Percentiles rank a stretch among this genome's conserved stretches.
Conservation (phyloP, 139 green algal species). For the Edaphochlamys debaryana region DNA sequence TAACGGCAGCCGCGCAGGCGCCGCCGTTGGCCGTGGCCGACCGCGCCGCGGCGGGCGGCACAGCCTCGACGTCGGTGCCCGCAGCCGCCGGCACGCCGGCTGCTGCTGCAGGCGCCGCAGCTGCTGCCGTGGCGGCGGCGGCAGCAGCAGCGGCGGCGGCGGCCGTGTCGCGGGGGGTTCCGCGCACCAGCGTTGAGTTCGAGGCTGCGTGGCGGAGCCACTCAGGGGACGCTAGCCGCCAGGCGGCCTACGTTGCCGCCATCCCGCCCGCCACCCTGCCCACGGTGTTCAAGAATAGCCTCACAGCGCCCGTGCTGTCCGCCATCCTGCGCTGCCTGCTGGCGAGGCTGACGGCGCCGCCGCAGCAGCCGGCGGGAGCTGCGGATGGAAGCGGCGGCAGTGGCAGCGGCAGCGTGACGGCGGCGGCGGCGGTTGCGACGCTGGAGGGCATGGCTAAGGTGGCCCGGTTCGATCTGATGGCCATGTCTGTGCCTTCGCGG, state of each 20-base stretch:
- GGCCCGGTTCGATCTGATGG: conserved; percentile 58
- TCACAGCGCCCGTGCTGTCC: conserved; percentile 66
- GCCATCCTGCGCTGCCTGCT: conserved; percentile 38
- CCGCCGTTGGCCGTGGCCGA: no score
- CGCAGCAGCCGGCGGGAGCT: not conserved
- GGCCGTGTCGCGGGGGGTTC: not conserved
- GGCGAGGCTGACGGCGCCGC: not conserved
- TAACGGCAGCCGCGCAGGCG: not conserved
- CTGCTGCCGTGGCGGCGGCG: not conserved
- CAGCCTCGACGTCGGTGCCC: not conserved
- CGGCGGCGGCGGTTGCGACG: conserved; percentile 30
- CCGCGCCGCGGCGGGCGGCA: not conserved
- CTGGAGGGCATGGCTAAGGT: conserved; percentile 46
- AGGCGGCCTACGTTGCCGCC: conserved; percentile 65
- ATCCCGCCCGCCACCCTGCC: conserved; percentile 65
- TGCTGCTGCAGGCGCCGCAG: not conserved
- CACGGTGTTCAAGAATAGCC: conserved; percentile 66
- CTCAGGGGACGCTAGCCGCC: conserved; percentile 51
- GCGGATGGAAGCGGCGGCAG: not conserved
- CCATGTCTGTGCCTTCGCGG: conserved; percentile 47
- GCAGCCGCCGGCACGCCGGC: not conserved
- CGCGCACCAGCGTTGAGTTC: conserved; percentile 71
- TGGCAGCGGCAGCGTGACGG: not conserved
- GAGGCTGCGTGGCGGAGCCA: conserved; percentile 73
- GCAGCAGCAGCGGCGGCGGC: conserved; percentile 26